These are phyloP conservation scores for Penicillium samsonianum DNA, from an alignment of 495 filamentous ascomycete genomes.

Conservation along the genomic window DNA sequence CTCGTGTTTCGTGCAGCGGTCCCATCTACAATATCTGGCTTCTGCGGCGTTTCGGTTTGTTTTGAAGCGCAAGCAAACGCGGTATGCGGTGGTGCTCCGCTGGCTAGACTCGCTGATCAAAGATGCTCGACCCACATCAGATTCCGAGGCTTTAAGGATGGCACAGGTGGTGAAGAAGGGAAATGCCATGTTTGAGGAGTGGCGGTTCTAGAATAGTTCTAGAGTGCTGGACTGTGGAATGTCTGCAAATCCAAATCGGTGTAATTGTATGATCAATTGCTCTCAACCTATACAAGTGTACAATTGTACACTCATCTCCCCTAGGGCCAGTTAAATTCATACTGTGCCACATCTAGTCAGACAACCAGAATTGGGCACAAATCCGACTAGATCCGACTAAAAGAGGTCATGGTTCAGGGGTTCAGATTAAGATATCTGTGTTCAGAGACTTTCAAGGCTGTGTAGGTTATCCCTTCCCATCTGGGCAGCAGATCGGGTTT, in stretches of 20 bases:
- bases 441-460: constrained; percentile 1
- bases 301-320: not conserved
- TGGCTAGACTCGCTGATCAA: constrained; percentile 59
- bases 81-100: constrained; percentile 56
- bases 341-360: constrained; percentile 8
- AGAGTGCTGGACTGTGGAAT: not conserved
- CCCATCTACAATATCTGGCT: constrained; percentile 70
- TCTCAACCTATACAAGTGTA: not conserved
- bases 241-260: not conserved
- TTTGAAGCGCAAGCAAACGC: constrained; percentile 67
- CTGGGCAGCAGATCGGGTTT: constrained; percentile 5
- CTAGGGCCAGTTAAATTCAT: not conserved
- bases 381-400: constrained; percentile 24
- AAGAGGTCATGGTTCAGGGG: constrained; percentile 7
- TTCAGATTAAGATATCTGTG: not conserved
- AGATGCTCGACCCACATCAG: constrained; percentile 35
- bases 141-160: constrained; percentile 31
- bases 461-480: constrained; percentile 14
- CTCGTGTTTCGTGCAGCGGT: constrained; percentile 58
- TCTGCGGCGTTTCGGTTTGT: constrained; percentile 66
- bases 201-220: constrained; percentile 38
- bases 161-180: constrained; percentile 36
- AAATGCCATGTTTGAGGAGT: constrained; percentile 39
- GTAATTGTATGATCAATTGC: not conserved
- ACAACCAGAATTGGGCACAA: constrained; percentile 17